A percentile compares a stretch with the other conserved stretches of the same genome.
phyloP scores from a whole-genome alignment of 2,329 filamentous ascomycete species.

The Diaporthe vexans region DNA sequence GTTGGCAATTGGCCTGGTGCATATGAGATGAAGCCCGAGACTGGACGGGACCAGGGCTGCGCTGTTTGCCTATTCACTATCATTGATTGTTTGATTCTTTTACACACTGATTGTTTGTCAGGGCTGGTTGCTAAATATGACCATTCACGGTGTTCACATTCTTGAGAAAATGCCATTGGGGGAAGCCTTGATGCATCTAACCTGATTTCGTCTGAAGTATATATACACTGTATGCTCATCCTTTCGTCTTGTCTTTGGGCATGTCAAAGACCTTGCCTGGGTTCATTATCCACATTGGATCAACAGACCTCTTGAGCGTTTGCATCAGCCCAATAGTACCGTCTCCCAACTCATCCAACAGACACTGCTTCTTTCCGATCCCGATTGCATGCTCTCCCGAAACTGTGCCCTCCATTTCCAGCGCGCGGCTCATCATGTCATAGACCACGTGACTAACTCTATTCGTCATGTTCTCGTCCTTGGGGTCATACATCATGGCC shows the following conservation, averaged over 20 bases:
- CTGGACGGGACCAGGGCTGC: background rate
- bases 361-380: constrained; percentile 62
- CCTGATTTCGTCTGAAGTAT: background rate
- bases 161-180: background rate
- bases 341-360: constrained; percentile 70
- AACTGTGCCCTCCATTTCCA: constrained; percentile 77
- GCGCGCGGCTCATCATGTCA: constrained; percentile 74
- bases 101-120: background rate
- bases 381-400: constrained; percentile 77
- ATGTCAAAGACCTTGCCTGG: constrained; percentile 58
- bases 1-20: background rate
- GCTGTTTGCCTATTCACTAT: background rate
- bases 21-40: background rate
- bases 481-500: constrained; percentile 59
- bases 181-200: background rate
- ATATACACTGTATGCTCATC: background rate
- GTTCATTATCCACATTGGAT: constrained; percentile 66
- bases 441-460: constrained; percentile 67
- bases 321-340: constrained; percentile 75
- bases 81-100: background rate
- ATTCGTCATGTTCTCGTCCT: constrained; percentile 60
- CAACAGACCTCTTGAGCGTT: constrained; percentile 72
- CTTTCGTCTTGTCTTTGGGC: constrained; percentile 25
- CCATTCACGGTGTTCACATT: background rate
- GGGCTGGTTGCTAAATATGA: background rate